Base-by-base conservation (phyloP, 352 stramenopile species). In the Pythium dissotocum region DNA sequence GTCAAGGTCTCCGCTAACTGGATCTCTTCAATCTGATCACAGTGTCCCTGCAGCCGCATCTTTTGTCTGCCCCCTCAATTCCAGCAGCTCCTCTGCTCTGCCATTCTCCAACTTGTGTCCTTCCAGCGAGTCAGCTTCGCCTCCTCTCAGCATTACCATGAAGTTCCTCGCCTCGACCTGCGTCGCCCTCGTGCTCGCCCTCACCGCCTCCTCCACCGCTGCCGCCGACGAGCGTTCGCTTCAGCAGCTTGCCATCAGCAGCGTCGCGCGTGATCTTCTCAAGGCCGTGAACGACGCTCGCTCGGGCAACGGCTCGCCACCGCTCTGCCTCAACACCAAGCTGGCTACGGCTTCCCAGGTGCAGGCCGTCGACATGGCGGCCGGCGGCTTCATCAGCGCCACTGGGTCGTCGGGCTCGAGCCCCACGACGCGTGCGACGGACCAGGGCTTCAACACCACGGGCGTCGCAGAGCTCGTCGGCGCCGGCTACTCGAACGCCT, bases 391-490 rank as follows among this genome's bases (percentile, higher is more conserved):
- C 8, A 46, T 79, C 48, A 62, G 65, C 7, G 42, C 70, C 18
- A 65, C 53, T 7, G 67, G 67, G 14, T 51, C 66, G 8, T 38
- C 66, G 2, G 70, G 70, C 40, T 71, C 56, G 2, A 57, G 16
- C 21, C 70, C 73, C 13, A 75, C 73, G n/a, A 38, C 52, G 18
- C 70, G 73, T 32, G 73, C 69, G n/a, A 46, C 13, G 14, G 46
- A 59, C 40, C 61, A 67, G 13, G 61, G 69, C 13, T 75, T 75
- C 66, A 75, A 75, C 60, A 70, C 70, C 6, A 75, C 73, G 12
- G 73, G 73, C 9, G 63, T 79, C n/a, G 63, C 57, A 4, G 73
- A 79, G 54, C 16, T 79, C 57, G 61, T 75, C 1, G 73, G 70
- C 12, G 70, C 67, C 4, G 73, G 73, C 12, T 79, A 73, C 70